Evolutionary conservation across 2,329 filamentous ascomycete genomes (phyloP), one percentile per base, ranked within the genome.

Genomic region (Xylaria hypoxylon): DNA sequence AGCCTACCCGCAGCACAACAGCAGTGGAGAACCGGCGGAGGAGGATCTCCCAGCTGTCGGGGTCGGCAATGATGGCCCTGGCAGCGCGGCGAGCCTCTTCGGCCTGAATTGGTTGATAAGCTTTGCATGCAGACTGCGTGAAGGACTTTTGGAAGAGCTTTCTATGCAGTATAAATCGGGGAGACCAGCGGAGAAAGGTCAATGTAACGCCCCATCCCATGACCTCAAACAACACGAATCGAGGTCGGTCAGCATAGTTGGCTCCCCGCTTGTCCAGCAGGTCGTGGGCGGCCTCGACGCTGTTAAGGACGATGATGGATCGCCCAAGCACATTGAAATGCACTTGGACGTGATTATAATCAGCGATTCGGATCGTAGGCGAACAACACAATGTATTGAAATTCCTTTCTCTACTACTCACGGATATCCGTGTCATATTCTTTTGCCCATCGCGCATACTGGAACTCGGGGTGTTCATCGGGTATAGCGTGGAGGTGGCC

Each of bases 241-340:
- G 77, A 8, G 83, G 83, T 1, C 83, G 70, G 68, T 83, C 80
- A 35, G 75, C 76, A 68, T 82, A 84, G 65, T 82, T 84, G 65
- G 76, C 76, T 1, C 82, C 82, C 19, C 80, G 73, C 60, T 80
- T 82, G 62, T 83, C 81, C 5, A 85, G 75, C 4, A 85, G 73
- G n/a, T 84, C 81, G 5, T 74, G 69, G 24, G 82, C 82, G 2
- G 79, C 77, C 51, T 79, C 73, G 5, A 79, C 75, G 50, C 79
- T 82, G 73, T 84, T 83, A 33, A 85, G 74, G 1, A 84, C 79
- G 35, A 85, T 75, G 61, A 83, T 73, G 5, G 76, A 64, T 68
- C 78, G 77, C 70, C 77, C 65, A 69, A 81, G 71, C 19, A 75
- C 69, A 48, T 72, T 74, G 56, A 78, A 71, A 52, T 71, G 71